A percentile compares a stretch with the other conserved stretches of the same genome.
These are phyloP conservation scores for Podospora sp. DNA, from an alignment of 495 filamentous ascomycete genomes.

Conservation along the genomic window DNA sequence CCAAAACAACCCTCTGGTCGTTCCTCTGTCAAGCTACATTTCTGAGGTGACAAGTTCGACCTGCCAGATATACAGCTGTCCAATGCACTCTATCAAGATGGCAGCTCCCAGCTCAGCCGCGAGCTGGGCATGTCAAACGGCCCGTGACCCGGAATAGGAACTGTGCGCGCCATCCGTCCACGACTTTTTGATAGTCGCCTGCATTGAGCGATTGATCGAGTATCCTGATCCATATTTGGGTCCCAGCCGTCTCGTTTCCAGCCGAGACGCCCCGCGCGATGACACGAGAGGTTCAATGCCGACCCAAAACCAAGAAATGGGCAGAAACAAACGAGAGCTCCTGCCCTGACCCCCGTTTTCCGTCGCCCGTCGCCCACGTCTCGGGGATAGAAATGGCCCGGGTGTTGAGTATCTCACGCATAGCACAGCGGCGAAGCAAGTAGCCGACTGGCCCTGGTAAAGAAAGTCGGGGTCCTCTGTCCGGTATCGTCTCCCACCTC, in stretches of 20 bases:
- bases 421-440: too few relatives aligned
- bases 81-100: not conserved
- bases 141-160: not conserved
- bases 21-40: not conserved
- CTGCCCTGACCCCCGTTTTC: not conserved
- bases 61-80: slow-evolving; percentile 9
- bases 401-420: too few relatives aligned
- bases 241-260: slow-evolving; percentile 12
- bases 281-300: not conserved
- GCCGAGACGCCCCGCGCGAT: slow-evolving; percentile 5
- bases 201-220: not conserved
- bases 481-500: too few relatives aligned
- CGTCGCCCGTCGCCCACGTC: too few relatives aligned
- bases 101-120: not conserved
- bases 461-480: too few relatives aligned
- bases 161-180: not conserved
- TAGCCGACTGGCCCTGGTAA: too few relatives aligned
- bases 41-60: not conserved
- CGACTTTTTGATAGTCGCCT: not conserved
- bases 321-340: not conserved
- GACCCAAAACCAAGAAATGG: not conserved
- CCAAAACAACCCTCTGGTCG: not conserved
- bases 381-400: too few relatives aligned
- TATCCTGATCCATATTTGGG: not conserved
- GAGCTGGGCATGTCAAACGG: not conserved